Evolutionary conservation across 306 rosid genomes (phyloP), one percentile per base, ranked within the genome.

Genomic region (Luffa aegyptiaca): DNA sequence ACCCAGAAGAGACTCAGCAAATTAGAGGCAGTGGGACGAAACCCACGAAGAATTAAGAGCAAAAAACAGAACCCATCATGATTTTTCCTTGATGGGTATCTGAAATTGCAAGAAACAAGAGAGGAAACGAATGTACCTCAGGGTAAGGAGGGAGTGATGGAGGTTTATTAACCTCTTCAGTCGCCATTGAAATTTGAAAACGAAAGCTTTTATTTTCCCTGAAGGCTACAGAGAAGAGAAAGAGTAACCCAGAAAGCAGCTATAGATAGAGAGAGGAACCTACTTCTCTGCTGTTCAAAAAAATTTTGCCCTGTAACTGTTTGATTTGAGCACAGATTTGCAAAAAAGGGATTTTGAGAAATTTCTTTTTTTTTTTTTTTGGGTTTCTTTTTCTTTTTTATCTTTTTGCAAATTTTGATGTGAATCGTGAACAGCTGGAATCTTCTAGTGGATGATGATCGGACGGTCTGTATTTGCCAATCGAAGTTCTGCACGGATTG

Each of bases 101-200:
- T 49, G 78, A 73, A 73, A 49, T 17, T 51, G 78, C 9, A 49
- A 33, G 46, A 39, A 74, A 10, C 37, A 52, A 52, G 75, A 45
- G 41, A 62, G 82, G 75, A 49, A 58, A 70, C 11, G 65, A 71
- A 73, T 78, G 72, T 76, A 94, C 97, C 98, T 94, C 88, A 35
- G 92, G 89, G 83, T 94, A 94, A 53, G 96, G 90, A 81, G 92
- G 96, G 51, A 94, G 93, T 10, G 97, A 84, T 8, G 73, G 81
- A 84, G 87, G 84, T 45, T 87, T 88, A 42, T 84, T 86, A 81
- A 86, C 82, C 66, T 83, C 88, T 86, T 65, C 88, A 20, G 90
- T 57, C 78, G 93, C 96, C 97, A 93, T 91, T 85, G 63, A 76
- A 81, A 86, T 51, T 36, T 49, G 85, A 73, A 49, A 73, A 39